Percentiles rank a stretch among this genome's conserved stretches.
Evolutionary conservation across 1,284 basidiomycete genomes (phyloP).

Genomic region (Leccinum fallax): DNA sequence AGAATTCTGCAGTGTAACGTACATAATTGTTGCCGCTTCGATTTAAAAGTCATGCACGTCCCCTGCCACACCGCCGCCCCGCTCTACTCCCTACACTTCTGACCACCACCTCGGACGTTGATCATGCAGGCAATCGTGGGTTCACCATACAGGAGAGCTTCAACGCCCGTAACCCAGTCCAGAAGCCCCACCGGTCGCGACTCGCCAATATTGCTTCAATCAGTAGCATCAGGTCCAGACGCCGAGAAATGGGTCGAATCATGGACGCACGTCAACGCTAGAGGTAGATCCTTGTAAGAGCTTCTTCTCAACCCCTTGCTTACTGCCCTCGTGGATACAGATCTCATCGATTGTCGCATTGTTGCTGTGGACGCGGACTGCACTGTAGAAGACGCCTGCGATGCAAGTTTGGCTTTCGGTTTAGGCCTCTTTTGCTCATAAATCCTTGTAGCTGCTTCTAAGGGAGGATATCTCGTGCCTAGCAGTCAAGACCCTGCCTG

Average conservation of each 20-base stretch:
- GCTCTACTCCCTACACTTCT: slow-evolving; percentile 5
- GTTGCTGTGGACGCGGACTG: slow-evolving; percentile 64
- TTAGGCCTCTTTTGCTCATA: slow-evolving; percentile 11
- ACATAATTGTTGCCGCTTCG: background rate
- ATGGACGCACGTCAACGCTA: slow-evolving; percentile 57
- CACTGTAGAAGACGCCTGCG: slow-evolving; percentile 78
- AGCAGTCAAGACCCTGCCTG: slow-evolving; percentile 51
- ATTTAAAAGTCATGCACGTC: slow-evolving; percentile 11
- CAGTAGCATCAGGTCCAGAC: slow-evolving; percentile 38
- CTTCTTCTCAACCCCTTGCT: background rate
- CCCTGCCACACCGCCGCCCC: slow-evolving; percentile 2
- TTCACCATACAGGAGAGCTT: slow-evolving; percentile 22
- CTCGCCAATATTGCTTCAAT: slow-evolving; percentile 21
- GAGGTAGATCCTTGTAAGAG: slow-evolving; percentile 42
- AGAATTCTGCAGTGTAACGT: slow-evolving; percentile 21
- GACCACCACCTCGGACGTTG: slow-evolving; percentile 1
- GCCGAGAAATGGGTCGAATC: slow-evolving; percentile 58
- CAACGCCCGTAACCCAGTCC: slow-evolving; percentile 18
- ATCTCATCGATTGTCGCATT: slow-evolving; percentile 66
- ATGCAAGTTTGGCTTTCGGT: slow-evolving; percentile 46
- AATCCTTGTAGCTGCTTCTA: slow-evolving; percentile 53
- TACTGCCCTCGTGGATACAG: slow-evolving; percentile 35
- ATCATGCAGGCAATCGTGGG: slow-evolving; percentile 18
- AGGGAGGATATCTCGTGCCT: slow-evolving; percentile 64
- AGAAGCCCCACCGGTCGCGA: slow-evolving; percentile 21